Base-by-base conservation (phyloP, 2,329 filamentous ascomycete species). In the Fusarium sp. region DNA sequence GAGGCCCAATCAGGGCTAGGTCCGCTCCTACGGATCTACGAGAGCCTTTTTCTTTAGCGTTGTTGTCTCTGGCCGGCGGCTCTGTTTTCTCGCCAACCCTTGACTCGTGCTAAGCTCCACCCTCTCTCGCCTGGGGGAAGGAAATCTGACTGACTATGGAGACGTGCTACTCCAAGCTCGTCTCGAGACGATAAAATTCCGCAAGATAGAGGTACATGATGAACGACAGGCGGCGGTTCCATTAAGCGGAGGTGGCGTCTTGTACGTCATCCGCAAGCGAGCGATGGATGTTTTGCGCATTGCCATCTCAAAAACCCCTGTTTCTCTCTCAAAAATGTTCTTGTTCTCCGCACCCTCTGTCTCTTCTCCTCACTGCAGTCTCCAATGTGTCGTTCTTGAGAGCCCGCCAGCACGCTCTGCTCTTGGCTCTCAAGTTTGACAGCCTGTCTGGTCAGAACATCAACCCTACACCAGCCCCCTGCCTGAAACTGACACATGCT, bases 41-140 rank as follows among this genome's bases (percentile, higher is more conserved):
- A 31, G 12, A 23, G 16, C 31, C 58, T 58, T 47, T n/a, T 10
- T 23, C 16, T 15, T 63, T 68, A 67, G 65, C 65, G 65, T 54
- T 68, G 58, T 68, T 67, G 39, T 59, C 65, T 63, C 63, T 10
- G 9, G 44, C n/a, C 31, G 4, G 23, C 46, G 62, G 62, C 62
- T 59, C 58, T 66, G 62, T 62, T 66, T 44, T 34, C 65, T 66
- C 63, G 3, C 41, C 7, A 28, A 51, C 48, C 36, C 48, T 50
- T 27, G 31, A 57, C 34, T 55, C 52, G 52, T 36, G 52, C 37
- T 31, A 27, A 18, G 16, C 16, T 51, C 47, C 47, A 51, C 47
- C 23, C 28, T 18, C 34, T 31, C 18, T 51, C 8, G 16, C 31
- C 23, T 31, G 23, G 7, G 9, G 34, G 34, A 36, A 36, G 34